These are phyloP conservation scores for Leishmania martiniquensis DNA, from an alignment of 208 protist species.

Conservation along the genomic window DNA sequence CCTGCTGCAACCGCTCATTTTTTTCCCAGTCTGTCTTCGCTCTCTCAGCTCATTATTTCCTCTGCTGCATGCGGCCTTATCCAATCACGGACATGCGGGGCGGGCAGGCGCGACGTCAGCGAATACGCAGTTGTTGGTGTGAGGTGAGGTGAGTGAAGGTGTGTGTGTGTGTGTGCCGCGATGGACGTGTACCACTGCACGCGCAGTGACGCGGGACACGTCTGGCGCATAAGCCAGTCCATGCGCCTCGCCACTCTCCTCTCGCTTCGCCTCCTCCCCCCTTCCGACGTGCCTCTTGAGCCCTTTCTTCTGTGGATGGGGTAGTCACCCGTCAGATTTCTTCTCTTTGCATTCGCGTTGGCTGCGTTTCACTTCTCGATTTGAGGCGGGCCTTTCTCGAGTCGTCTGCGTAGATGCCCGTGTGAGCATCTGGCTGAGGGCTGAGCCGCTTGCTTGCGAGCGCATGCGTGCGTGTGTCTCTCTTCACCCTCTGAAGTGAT, in stretches of 20 bases:
- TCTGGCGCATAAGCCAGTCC: no score
- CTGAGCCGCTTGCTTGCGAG: not conserved
- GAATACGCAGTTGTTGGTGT: not conserved
- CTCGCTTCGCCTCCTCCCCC: not conserved
- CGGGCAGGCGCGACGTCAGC: not conserved
- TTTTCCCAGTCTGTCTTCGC: not conserved
- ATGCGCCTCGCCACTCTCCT: no score
- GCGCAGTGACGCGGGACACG: no score
- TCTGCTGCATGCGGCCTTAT: not conserved
- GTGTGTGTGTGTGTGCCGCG: not conserved
- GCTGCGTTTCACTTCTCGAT: not conserved
- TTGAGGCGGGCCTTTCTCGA: no score
- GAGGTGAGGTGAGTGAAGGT: no score
- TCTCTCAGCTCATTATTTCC: not conserved
- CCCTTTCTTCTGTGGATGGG: no score
- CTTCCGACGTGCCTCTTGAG: no score
- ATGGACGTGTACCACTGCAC: not conserved
- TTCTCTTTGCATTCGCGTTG: no score
- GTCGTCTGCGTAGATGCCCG: no score
- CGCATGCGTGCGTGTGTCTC: not conserved
- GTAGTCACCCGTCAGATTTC: no score
- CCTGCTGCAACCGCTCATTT: not conserved
- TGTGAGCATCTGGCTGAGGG: not conserved
- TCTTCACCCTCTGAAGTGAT: no score
- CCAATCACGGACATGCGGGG: not conserved